phyloP scores from a whole-genome alignment of 176 grass and related monocot genomes.

The Cymbopogon citratus region DNA sequence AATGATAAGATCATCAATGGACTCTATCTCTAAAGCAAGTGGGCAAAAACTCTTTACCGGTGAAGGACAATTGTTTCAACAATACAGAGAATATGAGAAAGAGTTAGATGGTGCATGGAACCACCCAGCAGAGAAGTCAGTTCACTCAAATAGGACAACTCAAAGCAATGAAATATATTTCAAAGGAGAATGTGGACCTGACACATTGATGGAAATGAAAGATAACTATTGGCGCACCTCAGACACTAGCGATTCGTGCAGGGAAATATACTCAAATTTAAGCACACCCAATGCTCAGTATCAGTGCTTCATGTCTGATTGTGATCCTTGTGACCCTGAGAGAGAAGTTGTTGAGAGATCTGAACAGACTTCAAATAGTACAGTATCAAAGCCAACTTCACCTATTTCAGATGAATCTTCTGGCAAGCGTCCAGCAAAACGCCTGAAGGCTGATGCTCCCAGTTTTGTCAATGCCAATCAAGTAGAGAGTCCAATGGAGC shows the following conservation, averaged over 20 bases:
- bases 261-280: constrained; percentile 34
- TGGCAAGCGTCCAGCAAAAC: constrained; percentile 43
- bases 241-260: constrained; percentile 18
- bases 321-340: constrained; percentile 38
- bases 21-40: constrained; percentile 2
- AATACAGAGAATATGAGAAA: constrained; percentile 9
- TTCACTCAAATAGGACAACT: constrained; percentile 32
- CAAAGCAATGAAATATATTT: constrained; percentile 14
- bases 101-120: neutral
- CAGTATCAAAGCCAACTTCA: constrained; percentile 41
- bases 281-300: constrained; percentile 19
- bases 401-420: constrained; percentile 37
- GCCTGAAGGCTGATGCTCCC: constrained; percentile 33
- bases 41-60: neutral
- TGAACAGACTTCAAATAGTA: constrained; percentile 37
- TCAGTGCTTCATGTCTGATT: constrained; percentile 13
- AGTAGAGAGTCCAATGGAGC: constrained; percentile 19
- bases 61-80: constrained; percentile 8
- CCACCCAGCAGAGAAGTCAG: constrained; percentile 23
- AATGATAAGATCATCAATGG: constrained; percentile 5
- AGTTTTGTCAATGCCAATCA: constrained; percentile 19
- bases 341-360: constrained; percentile 23
- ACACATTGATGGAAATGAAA: constrained; percentile 29
- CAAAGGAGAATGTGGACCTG: constrained; percentile 25
- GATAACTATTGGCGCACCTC: constrained; percentile 16